Conservation (phyloP, 306 rosid species). For the Rosa lucieae region DNA sequence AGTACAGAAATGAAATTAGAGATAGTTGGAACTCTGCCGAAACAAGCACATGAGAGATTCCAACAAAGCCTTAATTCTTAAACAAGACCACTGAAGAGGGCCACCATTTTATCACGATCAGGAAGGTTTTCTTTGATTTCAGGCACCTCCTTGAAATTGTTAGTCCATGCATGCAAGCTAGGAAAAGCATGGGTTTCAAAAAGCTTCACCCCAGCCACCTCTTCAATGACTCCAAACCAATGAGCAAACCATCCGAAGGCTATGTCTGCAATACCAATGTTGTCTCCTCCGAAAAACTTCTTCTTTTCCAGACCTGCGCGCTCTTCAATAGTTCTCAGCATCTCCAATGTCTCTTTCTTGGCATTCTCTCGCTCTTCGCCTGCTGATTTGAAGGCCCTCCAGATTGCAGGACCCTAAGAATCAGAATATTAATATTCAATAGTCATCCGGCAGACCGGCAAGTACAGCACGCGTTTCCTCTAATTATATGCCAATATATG, state of each 20-base stretch:
- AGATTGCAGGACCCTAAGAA: not conserved
- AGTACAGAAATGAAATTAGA: not conserved
- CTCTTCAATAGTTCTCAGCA: conserved; percentile 31
- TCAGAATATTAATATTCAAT: not conserved
- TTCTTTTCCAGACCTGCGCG: conserved; percentile 28
- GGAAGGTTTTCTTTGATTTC: conserved; percentile 33
- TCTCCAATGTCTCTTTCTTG: conserved; percentile 14
- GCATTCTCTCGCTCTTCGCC: conserved; percentile 29
- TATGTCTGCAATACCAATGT: not conserved
- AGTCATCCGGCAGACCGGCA: no score
- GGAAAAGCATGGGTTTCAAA: conserved; percentile 27
- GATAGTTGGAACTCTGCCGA: not conserved
- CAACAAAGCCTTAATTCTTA: not conserved
- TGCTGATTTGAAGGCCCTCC: not conserved
- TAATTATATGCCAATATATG: no score
- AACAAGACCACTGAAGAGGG: not conserved
- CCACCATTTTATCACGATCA: not conserved
- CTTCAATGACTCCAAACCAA: conserved; percentile 25
- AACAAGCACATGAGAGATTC: not conserved
- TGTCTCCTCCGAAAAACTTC: conserved; percentile 36
- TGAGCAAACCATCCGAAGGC: conserved; percentile 8
- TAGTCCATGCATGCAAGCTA: conserved; percentile 36
- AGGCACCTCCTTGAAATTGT: conserved; percentile 28
- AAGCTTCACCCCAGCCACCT: conserved; percentile 26
- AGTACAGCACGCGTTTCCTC: no score